A percentile compares a stretch with the other conserved stretches of the same genome.
Evolutionary conservation across 176 grass and related monocot genomes (phyloP).

Genomic region (Avena insularis): DNA sequence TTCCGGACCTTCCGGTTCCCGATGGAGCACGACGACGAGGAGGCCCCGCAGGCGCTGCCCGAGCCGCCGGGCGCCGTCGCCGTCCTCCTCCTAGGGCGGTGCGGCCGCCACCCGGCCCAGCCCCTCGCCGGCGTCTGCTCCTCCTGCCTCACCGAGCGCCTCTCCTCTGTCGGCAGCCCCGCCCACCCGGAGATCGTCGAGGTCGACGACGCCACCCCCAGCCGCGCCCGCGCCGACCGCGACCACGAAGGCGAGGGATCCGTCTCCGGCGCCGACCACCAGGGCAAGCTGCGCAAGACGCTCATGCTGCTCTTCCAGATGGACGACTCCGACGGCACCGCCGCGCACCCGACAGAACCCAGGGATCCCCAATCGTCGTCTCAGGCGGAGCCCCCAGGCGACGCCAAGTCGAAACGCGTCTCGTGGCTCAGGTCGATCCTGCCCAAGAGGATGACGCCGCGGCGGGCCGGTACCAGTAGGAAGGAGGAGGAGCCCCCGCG

Average conservation of each 20-base stretch:
- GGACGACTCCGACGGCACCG: constrained; percentile 57
- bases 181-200: constrained; percentile 75
- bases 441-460: constrained; percentile 45
- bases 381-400: constrained; percentile 9
- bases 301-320: constrained; percentile 90
- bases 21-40: constrained; percentile 48
- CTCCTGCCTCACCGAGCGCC: constrained; percentile 86
- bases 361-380: neutral
- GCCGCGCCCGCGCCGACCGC: neutral
- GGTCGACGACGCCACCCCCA: constrained; percentile 12
- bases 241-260: neutral
- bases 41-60: constrained; percentile 40
- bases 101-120: constrained; percentile 74
- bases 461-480: constrained; percentile 43
- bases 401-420: constrained; percentile 42
- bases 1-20: constrained; percentile 21
- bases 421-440: constrained; percentile 72
- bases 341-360: neutral
- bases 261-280: constrained; percentile 13
- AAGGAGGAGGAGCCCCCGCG: constrained; percentile 32
- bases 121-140: constrained; percentile 83
- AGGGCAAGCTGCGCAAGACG: constrained; percentile 67
- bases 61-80: constrained; percentile 15
- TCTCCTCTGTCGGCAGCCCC: constrained; percentile 66
- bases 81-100: constrained; percentile 29